Evolutionary conservation across 192 early-diverging fungal species (phyloP), one percentile per base, ranked within the genome.

Genomic region (Rhizophlyctis rosea): DNA sequence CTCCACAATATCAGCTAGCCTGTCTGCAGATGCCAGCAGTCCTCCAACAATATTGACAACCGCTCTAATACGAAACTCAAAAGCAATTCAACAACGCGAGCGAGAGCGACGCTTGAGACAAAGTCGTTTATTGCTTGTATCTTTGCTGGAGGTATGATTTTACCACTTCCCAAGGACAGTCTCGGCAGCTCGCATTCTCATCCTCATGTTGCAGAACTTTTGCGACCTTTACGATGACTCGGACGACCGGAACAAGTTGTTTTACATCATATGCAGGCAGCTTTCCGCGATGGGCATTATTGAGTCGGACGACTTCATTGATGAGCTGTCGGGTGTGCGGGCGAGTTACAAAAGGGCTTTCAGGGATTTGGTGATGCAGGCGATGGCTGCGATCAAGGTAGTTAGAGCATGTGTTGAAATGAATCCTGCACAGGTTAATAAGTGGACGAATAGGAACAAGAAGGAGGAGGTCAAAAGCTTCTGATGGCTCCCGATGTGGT

Each of bases 321-420:
- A 93, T 33, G 94, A 96, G 65, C 83, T 98, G 78, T 80, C 87
- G 11, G 71, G 85, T 4, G 84, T 96, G 14, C 82, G 95, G 0
- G 85, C 85, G n/a, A 81, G 86, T 0, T 96, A 93, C 63, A 91
- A 93, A 60, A 80, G 80, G 14, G 91, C 92, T 1, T 98, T 98
- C 63, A 76, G 86, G 49, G 83, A 90, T 28, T 76, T 98, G 1
- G 90, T 98, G 31, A 68, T 86, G 11, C 84, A 86, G 51, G 94
- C 94, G 2, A 76, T 96, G 57, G 68, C 82, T 16, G 85, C 88
- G 0, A 84, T 91, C 39, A 44, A 44, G 9, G 39, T 44, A 44
- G 9, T n/a, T n/a, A n/a, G n/a, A n/a, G n/a, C n/a, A n/a, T n/a
- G n/a, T n/a, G n/a, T n/a, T n/a, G n/a, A n/a, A n/a, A n/a, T n/a